Conservation (phyloP, 345 rosid species). For the Brassica nigra region DNA sequence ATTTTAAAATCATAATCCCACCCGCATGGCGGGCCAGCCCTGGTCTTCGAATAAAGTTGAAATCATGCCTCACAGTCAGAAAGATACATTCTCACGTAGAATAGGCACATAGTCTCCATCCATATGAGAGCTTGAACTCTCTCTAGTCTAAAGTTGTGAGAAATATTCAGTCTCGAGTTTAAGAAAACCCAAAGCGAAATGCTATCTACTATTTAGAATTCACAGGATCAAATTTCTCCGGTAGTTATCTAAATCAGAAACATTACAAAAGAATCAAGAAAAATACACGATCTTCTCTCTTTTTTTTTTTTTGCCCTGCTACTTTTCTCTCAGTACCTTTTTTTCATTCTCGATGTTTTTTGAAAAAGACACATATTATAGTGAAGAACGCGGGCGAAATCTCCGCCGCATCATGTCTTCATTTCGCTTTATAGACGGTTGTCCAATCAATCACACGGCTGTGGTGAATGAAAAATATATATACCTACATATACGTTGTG, state of each 20-base stretch:
- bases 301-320: background rate
- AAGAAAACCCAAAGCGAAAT: slow-evolving; percentile 19
- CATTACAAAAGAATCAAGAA: background rate
- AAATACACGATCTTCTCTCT: background rate
- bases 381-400: slow-evolving; percentile 42
- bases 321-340: slow-evolving; percentile 24
- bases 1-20: no score
- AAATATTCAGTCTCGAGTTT: background rate
- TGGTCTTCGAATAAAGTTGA: background rate
- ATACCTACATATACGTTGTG: background rate
- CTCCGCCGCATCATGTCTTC: slow-evolving; percentile 43
- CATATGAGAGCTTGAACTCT: background rate
- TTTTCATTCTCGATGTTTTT: background rate
- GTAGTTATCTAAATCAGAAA: slow-evolving; percentile 12
- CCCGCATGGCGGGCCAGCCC: no score
- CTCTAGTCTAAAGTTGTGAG: background rate
- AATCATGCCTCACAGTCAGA: background rate
- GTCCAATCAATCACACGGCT: slow-evolving; percentile 31
- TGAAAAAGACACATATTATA: slow-evolving; percentile 21
- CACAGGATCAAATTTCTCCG: slow-evolving; percentile 35
- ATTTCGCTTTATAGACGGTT: slow-evolving; percentile 16
- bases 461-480: background rate
- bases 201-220: slow-evolving; percentile 24
- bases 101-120: background rate
- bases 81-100: background rate